These are phyloP conservation scores for Metarhizium robertsii DNA, from an alignment of 2,329 filamentous ascomycete species.

Conservation along the genomic window DNA sequence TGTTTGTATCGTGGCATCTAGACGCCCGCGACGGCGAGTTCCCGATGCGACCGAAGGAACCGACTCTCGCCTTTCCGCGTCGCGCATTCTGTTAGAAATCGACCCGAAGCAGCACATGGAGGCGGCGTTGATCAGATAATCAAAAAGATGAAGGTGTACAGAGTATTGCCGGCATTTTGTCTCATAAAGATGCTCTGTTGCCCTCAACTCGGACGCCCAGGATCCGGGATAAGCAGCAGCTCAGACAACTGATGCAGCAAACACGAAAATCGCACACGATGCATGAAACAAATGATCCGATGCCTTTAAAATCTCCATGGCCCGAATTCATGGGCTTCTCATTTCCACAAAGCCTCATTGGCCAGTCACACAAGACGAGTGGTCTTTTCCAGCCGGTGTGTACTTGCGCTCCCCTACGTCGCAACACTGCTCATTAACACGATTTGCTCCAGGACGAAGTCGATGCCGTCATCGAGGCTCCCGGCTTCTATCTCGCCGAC, in stretches of 20 bases:
- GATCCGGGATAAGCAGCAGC: background rate
- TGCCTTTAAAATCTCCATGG: background rate
- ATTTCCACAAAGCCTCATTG: background rate
- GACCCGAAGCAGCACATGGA: background rate
- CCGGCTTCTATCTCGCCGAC: background rate
- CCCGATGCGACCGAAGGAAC: background rate
- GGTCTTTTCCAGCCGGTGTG: background rate
- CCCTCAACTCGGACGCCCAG: background rate
- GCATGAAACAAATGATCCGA: background rate
- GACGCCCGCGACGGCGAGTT: background rate
- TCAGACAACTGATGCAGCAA: background rate
- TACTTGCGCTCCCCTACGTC: background rate
- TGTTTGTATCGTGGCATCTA: too few relatives aligned
- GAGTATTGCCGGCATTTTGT: background rate
- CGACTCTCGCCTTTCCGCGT: background rate
- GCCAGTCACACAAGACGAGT: background rate
- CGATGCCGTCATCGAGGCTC: background rate
- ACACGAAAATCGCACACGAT: background rate
- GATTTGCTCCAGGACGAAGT: background rate
- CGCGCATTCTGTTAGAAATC: background rate
- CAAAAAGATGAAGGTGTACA: background rate
- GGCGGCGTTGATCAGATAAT: background rate
- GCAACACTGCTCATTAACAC: too few relatives aligned
- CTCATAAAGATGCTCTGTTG: background rate
- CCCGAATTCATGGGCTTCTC: background rate